Evolutionary conservation across 2,329 filamentous ascomycete species (phyloP).

Genomic region (Paramyrothecium sp.): DNA sequence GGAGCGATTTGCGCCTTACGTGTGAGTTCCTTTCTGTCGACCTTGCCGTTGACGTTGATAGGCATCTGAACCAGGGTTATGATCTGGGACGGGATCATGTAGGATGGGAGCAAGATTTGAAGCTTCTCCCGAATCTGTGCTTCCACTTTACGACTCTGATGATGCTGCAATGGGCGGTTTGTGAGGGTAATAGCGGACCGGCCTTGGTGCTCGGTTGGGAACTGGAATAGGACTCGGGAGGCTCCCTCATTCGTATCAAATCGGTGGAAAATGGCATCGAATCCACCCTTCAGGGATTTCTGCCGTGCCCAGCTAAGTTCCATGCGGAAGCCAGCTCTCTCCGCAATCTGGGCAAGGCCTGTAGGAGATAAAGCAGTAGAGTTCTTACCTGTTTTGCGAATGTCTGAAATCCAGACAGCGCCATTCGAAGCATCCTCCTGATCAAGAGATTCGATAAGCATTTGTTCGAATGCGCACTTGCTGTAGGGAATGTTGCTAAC

Average conservation of each 20-base stretch:
- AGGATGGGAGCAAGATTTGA: neutral
- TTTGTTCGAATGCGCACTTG: neutral
- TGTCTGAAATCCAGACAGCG: slow-evolving; percentile 3
- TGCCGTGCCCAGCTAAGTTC: slow-evolving; percentile 41
- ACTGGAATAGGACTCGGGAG: slow-evolving; percentile 10
- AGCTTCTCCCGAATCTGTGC: neutral
- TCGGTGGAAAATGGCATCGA: slow-evolving; percentile 14
- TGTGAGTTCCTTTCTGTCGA: neutral
- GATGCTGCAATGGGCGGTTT: slow-evolving; percentile 14
- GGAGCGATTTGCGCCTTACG: neutral
- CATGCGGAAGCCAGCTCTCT: slow-evolving; percentile 40
- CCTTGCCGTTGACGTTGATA: neutral
- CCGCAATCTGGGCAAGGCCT: slow-evolving; percentile 16
- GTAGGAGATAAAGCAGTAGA: slow-evolving; percentile 8
- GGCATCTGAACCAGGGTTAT: neutral
- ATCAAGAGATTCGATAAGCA: slow-evolving; percentile 4
- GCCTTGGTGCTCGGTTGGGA: slow-evolving; percentile 10
- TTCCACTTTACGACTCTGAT: slow-evolving; percentile 3
- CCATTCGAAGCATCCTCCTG: neutral
- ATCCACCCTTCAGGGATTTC: slow-evolving; percentile 11
- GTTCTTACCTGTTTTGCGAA: slow-evolving; percentile 3
- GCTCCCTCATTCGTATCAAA: slow-evolving; percentile 8
- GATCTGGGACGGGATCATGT: slow-evolving; percentile 1
- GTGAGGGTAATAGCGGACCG: slow-evolving; percentile 1
- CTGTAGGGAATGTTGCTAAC: neutral